Base-by-base conservation (phyloP, 192 early-diverging fungal species). In the Entomortierella chlamydospora region DNA sequence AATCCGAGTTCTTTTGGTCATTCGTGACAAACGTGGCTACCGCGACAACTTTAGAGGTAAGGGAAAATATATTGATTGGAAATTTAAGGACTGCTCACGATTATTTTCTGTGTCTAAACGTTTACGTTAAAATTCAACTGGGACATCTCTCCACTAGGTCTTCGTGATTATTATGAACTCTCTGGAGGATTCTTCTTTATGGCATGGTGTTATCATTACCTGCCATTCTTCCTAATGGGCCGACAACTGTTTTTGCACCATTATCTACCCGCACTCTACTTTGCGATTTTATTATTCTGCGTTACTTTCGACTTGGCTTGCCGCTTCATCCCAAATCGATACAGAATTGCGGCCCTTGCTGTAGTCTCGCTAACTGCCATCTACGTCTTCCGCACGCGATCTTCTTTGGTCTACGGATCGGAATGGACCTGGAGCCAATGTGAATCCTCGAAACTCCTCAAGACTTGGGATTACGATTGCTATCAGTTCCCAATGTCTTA, bases 231-330 rank as follows among this genome's bases (percentile, higher is more conserved):
- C 82, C 74, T 95, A 25, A 96, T 98, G 95, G 85, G 84, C 17
- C 94, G 95, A 17, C 94, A 96, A 83, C 84, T 95, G 28, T 97
- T 98, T 78, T 80, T 96, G 22, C 96, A 98, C 73, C 96, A 99
- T 68, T 99, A 98, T 69, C 88, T 97, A 18, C 96, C 97, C 9
- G 91, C 96, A 8, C 84, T 97, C 20, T 97, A 95, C 83, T 93
- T 97, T 72, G 88, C 91, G 28, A 87, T 97, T 60, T 87, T 98
- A 34, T 72, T 89, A 13, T 57, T 96, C 30, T 92, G 90, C 28
- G 87, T 87, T 18, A 68, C 90, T 0, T 88, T 95, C 64, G 96
- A 99, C 81, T 79, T 95, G 31, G 70, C 91, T 41, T 93, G 94
- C 18, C 85, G 83, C 30, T 89, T 91, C 23, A 72, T 93, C 25